Conservation (phyloP, 352 stramenopile genomes). For the Phytopythium chamaehyphon region DNA sequence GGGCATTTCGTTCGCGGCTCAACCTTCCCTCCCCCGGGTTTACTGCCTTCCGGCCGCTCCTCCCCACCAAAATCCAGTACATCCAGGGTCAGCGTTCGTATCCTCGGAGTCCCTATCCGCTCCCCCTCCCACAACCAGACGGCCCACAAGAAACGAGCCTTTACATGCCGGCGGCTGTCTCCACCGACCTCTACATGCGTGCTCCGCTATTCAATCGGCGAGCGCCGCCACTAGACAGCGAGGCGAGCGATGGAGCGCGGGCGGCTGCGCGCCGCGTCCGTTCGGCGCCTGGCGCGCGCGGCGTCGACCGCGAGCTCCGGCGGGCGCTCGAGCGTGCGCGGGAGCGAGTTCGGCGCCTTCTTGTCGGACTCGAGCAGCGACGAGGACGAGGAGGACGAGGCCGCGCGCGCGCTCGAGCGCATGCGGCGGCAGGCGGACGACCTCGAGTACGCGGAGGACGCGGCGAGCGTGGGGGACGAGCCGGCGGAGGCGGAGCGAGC, state of each 20-base stretch:
- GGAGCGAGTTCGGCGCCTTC: slow-evolving; percentile 31
- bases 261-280: slow-evolving; percentile 6
- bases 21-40: too few relatives aligned
- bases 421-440: slow-evolving; percentile 58
- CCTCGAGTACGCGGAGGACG: slow-evolving; percentile 33
- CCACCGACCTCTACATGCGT: too few relatives aligned
- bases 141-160: too few relatives aligned
- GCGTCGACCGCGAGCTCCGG: background rate
- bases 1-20: too few relatives aligned
- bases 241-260: slow-evolving; percentile 1
- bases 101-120: too few relatives aligned
- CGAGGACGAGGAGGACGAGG: slow-evolving; percentile 27
- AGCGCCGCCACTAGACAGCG: background rate
- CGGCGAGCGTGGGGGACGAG: too few relatives aligned
- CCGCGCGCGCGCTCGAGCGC: slow-evolving; percentile 17
- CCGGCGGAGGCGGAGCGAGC: too few relatives aligned
- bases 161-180: background rate
- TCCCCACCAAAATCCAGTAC: too few relatives aligned
- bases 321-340: slow-evolving; percentile 1
- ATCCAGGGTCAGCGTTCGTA: too few relatives aligned
- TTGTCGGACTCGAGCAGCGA: slow-evolving; percentile 35
- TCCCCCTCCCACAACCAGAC: too few relatives aligned
- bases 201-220: background rate
- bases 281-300: background rate
- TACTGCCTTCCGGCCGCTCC: too few relatives aligned